Conservation (phyloP, 1,139 yeast genomes). For the Pichia sp. region DNA sequence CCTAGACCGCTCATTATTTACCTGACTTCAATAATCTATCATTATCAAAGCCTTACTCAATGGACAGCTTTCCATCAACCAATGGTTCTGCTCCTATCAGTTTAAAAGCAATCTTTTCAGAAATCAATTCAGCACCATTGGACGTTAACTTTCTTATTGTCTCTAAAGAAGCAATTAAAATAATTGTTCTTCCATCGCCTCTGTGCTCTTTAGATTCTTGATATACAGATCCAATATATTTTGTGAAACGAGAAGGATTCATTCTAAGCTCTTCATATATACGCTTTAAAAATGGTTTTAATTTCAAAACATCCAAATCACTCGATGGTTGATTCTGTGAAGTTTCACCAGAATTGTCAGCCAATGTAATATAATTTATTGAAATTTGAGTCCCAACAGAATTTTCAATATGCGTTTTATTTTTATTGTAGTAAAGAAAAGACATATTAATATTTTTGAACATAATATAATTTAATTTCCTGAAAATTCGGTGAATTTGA, state of each 20-base stretch:
- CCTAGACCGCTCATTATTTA: too few relatives aligned
- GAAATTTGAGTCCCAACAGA: slow-evolving; percentile 43
- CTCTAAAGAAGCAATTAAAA: slow-evolving; percentile 27
- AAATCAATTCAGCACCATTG: slow-evolving; percentile 17
- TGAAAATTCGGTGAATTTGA: slow-evolving; percentile 55
- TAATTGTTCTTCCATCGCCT: slow-evolving; percentile 26
- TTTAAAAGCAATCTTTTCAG: neutral
- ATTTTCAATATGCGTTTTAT: slow-evolving; percentile 1
- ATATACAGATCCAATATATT: slow-evolving; percentile 20
- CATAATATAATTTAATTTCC: slow-evolving; percentile 52
- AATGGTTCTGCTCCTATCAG: slow-evolving; percentile 1
- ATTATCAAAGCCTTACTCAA: neutral
- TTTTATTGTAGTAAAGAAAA: slow-evolving; percentile 32
- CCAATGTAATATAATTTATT: slow-evolving; percentile 4
- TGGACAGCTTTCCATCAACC: slow-evolving; percentile 2
- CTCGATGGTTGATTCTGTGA: slow-evolving; percentile 42
- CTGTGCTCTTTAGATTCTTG: slow-evolving; percentile 20
- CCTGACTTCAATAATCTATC: too few relatives aligned
- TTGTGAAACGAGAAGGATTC: slow-evolving; percentile 16
- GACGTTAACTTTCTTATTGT: slow-evolving; percentile 22
- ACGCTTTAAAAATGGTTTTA: slow-evolving; percentile 18
- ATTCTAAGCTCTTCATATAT: slow-evolving; percentile 14
- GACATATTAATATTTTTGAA: slow-evolving; percentile 39
- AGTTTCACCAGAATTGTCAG: slow-evolving; percentile 38
- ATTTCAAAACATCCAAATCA: slow-evolving; percentile 32